Evolutionary conservation across 352 stramenopile species (phyloP).

Genomic region (Peronosclerospora sorghi): DNA sequence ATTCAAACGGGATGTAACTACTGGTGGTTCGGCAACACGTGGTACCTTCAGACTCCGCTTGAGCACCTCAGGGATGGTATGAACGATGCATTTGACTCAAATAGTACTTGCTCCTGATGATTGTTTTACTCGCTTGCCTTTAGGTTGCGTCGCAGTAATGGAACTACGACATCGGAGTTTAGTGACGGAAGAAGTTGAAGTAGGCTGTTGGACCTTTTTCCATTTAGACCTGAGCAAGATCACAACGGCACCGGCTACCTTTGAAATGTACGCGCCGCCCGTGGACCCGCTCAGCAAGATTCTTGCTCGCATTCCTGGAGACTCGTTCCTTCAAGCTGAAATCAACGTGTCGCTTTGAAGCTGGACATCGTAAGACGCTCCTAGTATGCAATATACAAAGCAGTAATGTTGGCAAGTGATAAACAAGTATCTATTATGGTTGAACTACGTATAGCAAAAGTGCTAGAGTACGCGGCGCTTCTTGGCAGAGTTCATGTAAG

Average conservation of each 20-base stretch:
- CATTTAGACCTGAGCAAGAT: slow-evolving; percentile 82
- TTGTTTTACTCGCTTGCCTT: slow-evolving; percentile 1
- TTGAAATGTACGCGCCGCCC: slow-evolving; percentile 82
- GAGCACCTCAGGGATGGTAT: slow-evolving; percentile 81
- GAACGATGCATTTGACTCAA: slow-evolving; percentile 4
- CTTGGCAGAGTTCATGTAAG: slow-evolving; percentile 99
- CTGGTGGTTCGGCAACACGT: slow-evolving; percentile 86
- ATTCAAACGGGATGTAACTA: slow-evolving; percentile 81
- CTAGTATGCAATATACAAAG: slow-evolving; percentile 3
- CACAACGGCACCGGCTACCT: slow-evolving; percentile 73
- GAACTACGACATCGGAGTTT: slow-evolving; percentile 77
- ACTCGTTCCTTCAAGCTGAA: slow-evolving; percentile 83
- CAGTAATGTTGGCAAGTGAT: slow-evolving; percentile 8
- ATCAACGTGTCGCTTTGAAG: slow-evolving; percentile 80
- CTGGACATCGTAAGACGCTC: neutral
- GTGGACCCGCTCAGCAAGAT: slow-evolving; percentile 83
- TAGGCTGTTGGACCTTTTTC: slow-evolving; percentile 86
- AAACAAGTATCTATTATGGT: slow-evolving; percentile 26
- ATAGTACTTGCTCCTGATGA: slow-evolving; percentile 2
- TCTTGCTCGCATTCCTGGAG: slow-evolving; percentile 67
- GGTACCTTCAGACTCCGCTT: slow-evolving; percentile 75
- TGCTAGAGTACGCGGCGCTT: slow-evolving; percentile 88
- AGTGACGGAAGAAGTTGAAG: slow-evolving; percentile 76
- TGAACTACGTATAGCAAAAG: neutral
- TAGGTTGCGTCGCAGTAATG: slow-evolving; percentile 82